Evolutionary conservation across 1,284 basidiomycete genomes (phyloP), one percentile per base, ranked within the genome.

Genomic region (Rhodotorula mucilaginosa): DNA sequence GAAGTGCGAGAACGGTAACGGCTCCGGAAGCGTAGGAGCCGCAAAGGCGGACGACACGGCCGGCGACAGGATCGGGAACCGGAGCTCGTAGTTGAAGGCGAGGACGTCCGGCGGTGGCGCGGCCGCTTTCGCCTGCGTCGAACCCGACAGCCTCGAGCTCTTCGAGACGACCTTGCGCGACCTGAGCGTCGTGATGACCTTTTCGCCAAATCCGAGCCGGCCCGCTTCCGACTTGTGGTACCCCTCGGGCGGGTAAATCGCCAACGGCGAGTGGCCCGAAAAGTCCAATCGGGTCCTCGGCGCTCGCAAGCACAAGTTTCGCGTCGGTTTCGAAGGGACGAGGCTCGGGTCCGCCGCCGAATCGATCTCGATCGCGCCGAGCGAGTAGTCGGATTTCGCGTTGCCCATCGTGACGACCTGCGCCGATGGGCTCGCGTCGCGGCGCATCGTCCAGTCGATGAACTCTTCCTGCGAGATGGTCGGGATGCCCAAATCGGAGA

Each of bases 1-100:
- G 61, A 80, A 80, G 64, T 80, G 76, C 13, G 64, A 23, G 67
- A 80, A 80, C 3, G 74, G 68, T 23, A 61, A 67, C 1, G 69
- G 66, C 34, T 65, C 63, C 16, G 26, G 31, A 39, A 39, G 13
- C 12, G 49, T 46, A n/a, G 44, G 18, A 8, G 68, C 61, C 3
- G 61, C 54, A 60, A 77, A 68, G 23, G 58, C 48, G 6, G 69
- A 61, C 21, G 68, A 62, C 58, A 67, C 56, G 4, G 54, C 44
- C 39, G 74, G 63, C 15, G 73, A 65, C 29, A 79, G 58, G 46
- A 79, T 77, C 3, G 78, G 76, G 72, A 77, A 78, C 12, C 78
- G 73, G 4, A 80, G 73, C 56, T 80, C 78, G 67, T 79, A 80
- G 56, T 80, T 80, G 73, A 80, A 71, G 13, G 77, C 78, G n/a